Conservation (phyloP, 2,329 filamentous ascomycete genomes). For the Penicillium corylophilum region DNA sequence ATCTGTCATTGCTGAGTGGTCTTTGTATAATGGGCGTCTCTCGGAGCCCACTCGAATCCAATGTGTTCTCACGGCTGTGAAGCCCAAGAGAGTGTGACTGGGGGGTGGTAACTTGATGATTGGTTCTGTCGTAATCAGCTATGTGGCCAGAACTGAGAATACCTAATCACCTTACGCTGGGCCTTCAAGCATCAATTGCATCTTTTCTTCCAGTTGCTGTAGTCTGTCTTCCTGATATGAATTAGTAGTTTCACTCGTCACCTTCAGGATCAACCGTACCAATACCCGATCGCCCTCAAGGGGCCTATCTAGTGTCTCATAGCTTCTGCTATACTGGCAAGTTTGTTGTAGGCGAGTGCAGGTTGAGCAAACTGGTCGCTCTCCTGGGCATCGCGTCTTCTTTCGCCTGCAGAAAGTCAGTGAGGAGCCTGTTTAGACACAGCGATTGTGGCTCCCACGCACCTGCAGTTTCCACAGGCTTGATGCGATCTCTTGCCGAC, state of each 20-base stretch:
- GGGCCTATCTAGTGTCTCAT: constrained; percentile 33
- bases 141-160: neutral
- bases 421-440: neutral
- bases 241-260: neutral
- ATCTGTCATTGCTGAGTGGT: neutral
- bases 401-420: constrained; percentile 40
- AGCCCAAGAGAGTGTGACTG: constrained; percentile 3
- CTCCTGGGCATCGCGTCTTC: constrained; percentile 53
- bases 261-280: neutral
- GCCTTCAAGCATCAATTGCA: constrained; percentile 50
- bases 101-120: constrained; percentile 13
- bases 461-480: constrained; percentile 22
- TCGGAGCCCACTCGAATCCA: neutral
- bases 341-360: constrained; percentile 50
- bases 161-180: constrained; percentile 27
- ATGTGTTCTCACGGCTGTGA: constrained; percentile 8
- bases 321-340: constrained; percentile 42
- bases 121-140: constrained; percentile 11
- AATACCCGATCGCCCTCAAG: constrained; percentile 43
- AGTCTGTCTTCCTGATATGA: constrained; percentile 48
- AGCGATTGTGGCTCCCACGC: constrained; percentile 2
- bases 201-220: constrained; percentile 51
- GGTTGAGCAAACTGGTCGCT: constrained; percentile 52
- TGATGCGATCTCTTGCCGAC: constrained; percentile 18
- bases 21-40: neutral